Evolutionary conservation across 2,329 filamentous ascomycete genomes (phyloP).

Genomic region (Aspergillus intermedius): DNA sequence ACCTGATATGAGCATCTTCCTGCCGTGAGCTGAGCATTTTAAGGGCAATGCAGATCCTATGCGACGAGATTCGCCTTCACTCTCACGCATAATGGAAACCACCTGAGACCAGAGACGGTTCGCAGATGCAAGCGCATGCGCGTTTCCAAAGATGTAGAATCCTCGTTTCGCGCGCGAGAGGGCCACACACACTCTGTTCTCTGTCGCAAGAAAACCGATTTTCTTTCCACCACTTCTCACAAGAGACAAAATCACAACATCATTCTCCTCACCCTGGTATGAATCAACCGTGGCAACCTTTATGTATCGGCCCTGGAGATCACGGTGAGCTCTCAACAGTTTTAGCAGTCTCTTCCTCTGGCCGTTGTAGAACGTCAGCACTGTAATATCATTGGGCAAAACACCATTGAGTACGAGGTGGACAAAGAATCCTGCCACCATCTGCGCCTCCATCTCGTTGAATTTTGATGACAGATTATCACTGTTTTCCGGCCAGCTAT

Average conservation of each 20-base stretch:
- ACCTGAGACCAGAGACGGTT: constrained; percentile 50
- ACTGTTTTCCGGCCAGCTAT: constrained; percentile 58
- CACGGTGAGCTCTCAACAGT: constrained; percentile 35
- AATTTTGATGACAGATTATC: constrained; percentile 60
- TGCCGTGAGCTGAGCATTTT: constrained; percentile 55
- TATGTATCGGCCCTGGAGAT: constrained; percentile 40
- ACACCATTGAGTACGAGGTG: constrained; percentile 67
- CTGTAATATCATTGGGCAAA: constrained; percentile 57
- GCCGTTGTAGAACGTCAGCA: constrained; percentile 83
- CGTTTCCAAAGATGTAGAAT: constrained; percentile 80
- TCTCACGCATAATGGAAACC: constrained; percentile 35
- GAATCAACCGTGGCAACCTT: constrained; percentile 78
- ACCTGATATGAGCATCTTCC: constrained; percentile 46
- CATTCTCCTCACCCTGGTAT: constrained; percentile 88
- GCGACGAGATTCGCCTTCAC: constrained; percentile 21
- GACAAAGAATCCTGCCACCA: constrained; percentile 65
- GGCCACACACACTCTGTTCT: constrained; percentile 57
- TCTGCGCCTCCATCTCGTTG: constrained; percentile 66
- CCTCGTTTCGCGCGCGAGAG: constrained; percentile 67
- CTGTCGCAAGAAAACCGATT: constrained; percentile 68
- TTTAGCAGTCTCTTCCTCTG: constrained; percentile 62
- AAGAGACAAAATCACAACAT: constrained; percentile 71
- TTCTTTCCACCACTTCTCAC: constrained; percentile 60
- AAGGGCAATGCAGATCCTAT: constrained; percentile 54
- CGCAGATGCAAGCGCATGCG: constrained; percentile 43